Conservation (phyloP, 2,329 filamentous ascomycete genomes). For the Sclerotinia spermophila region DNA sequence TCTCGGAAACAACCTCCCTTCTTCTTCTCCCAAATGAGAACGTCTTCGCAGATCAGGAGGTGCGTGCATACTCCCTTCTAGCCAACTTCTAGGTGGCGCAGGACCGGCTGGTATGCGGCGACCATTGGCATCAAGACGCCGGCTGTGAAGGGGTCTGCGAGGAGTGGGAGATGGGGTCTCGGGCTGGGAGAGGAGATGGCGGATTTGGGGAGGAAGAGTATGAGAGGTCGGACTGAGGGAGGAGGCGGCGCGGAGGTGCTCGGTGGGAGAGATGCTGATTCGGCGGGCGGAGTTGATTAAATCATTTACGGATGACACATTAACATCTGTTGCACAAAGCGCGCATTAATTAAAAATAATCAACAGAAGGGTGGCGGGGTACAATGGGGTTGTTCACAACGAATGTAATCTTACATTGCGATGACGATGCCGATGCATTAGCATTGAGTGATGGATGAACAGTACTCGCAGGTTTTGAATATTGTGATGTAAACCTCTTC, state of each 20-base stretch:
- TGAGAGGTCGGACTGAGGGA: slow-evolving; percentile 36
- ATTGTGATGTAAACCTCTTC: slow-evolving; percentile 54
- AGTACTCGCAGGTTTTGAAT: slow-evolving; percentile 57
- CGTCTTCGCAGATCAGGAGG: slow-evolving; percentile 19
- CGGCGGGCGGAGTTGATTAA: slow-evolving; percentile 56
- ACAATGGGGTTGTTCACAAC: slow-evolving; percentile 14
- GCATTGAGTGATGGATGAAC: slow-evolving; percentile 47
- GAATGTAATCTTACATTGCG: slow-evolving; percentile 26
- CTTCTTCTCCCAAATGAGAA: background rate
- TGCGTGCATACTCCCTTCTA: slow-evolving; percentile 38
- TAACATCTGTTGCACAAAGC: slow-evolving; percentile 1
- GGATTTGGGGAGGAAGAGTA: slow-evolving; percentile 57
- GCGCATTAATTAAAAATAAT: background rate
- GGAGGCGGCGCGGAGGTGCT: slow-evolving; percentile 24
- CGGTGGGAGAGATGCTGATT: slow-evolving; percentile 37
- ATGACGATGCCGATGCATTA: slow-evolving; percentile 34
- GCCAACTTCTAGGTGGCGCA: slow-evolving; percentile 57
- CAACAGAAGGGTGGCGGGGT: slow-evolving; percentile 1
- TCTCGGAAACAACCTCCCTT: slow-evolving; percentile 34
- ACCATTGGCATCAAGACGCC: slow-evolving; percentile 47
- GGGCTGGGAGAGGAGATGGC: slow-evolving; percentile 56
- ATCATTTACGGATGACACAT: slow-evolving; percentile 52
- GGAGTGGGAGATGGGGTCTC: slow-evolving; percentile 48
- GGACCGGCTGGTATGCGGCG: slow-evolving; percentile 55
- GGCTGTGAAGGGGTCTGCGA: slow-evolving; percentile 36